Evolutionary conservation across 2,329 filamentous ascomycete species (phyloP).

Genomic region (Sphaerostilbella broomeana): DNA sequence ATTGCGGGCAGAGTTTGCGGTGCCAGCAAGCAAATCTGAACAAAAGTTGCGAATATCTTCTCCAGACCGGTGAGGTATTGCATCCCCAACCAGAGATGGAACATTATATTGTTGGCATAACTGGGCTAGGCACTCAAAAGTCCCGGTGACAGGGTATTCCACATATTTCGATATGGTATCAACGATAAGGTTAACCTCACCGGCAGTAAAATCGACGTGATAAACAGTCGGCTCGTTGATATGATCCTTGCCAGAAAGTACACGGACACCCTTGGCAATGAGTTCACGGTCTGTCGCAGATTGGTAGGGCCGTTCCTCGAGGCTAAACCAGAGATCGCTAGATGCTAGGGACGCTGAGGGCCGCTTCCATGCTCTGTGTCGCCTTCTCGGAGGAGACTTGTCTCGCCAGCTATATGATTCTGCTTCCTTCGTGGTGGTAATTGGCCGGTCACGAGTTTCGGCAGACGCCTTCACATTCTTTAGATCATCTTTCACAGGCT

Average conservation of each 20-base stretch:
- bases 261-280: constrained; percentile 21
- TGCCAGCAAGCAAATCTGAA: constrained; percentile 24
- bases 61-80: constrained; percentile 19
- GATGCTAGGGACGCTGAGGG: background rate
- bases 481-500: no score
- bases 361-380: background rate
- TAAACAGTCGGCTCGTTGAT: constrained; percentile 21
- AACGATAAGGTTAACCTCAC: constrained; percentile 30
- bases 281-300: constrained; percentile 21
- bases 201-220: constrained; percentile 41
- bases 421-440: background rate
- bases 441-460: background rate
- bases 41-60: constrained; percentile 28
- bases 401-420: no score
- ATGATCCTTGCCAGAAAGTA: constrained; percentile 1
- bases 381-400: background rate
- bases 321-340: constrained; percentile 9
- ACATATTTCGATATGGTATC: constrained; percentile 17
- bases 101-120: constrained; percentile 19
- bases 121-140: constrained; percentile 16
- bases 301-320: constrained; percentile 21
- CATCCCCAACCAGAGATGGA: constrained; percentile 17
- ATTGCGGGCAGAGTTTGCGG: constrained; percentile 11
- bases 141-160: constrained; percentile 14
- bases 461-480: background rate